Base-by-base conservation (phyloP, 2,329 filamentous ascomycete genomes). In the Ascochyta viciae-villosae region DNA sequence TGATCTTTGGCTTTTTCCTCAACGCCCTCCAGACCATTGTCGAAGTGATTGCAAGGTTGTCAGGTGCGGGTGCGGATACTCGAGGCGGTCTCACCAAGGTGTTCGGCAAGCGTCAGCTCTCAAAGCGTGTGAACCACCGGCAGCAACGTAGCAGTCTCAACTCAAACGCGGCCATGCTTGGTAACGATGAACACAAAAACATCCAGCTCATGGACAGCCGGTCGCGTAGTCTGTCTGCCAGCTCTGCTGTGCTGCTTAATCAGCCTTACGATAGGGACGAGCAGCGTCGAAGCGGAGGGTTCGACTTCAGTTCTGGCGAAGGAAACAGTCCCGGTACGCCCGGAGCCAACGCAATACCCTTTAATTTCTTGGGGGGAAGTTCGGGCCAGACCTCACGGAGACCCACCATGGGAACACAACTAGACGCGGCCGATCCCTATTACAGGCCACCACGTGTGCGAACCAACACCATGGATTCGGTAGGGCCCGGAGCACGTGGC, bases 1-100 rank as follows among this genome's bases (percentile, higher is more conserved):
- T 99, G 22, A 83, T 96, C 3, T 91, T 98, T 66, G 94, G 92
- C 1, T 99, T 98, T 79, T 91, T 97, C 74, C 81, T 99, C 37
- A 96, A 96, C 72, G 90, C 95, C 1, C 74, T 96, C 6, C 92
- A 96, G 73, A 97, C 94, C 0, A 83, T 96, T 38, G 85, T 97
- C 37, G 95, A 99, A 75, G 92, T 99, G 8, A 81, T 88, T 45
- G 92, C 93, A 24, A 86, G 94, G 49, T 81, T 95, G 68, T 84
- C 90, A 24, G 94, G 94, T 34, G 93, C 90, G 29, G 95, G 92
- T 44, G 89, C 88, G 22, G 89, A 94, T 64, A 72, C 78, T 46
- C 82, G 91, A 72, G 94, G 95, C 69, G 94, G 92, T 8, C 82
- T 99, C 50, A 88, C 89, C 64, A 96, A 93, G 78, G 84, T 85